phyloP scores from a whole-genome alignment of 495 filamentous ascomycete genomes.

The Penicillium silybi region DNA sequence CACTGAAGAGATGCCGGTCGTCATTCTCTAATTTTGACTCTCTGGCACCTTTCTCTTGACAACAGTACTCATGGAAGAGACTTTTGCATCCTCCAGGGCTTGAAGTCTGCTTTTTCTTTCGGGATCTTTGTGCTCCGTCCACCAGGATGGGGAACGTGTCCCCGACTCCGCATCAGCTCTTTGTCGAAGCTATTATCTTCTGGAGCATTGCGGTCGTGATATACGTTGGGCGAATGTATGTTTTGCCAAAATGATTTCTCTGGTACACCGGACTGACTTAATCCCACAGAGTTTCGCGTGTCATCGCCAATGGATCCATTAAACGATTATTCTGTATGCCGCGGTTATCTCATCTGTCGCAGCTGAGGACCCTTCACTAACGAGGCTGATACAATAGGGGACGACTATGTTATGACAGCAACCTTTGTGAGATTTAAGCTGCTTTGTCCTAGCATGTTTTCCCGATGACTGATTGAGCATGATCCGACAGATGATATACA shows the following conservation, averaged over 20 bases:
- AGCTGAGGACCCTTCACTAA: constrained; percentile 7
- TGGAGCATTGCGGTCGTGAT: constrained; percentile 32
- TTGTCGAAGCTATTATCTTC: constrained; percentile 31
- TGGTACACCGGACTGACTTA: constrained; percentile 7
- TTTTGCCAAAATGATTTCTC: background rate
- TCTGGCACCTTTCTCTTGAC: background rate
- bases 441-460: background rate
- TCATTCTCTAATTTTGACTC: background rate
- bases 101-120: background rate
- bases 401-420: constrained; percentile 57
- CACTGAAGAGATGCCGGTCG: background rate
- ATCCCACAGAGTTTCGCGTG: constrained; percentile 25
- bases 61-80: background rate
- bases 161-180: constrained; percentile 30
- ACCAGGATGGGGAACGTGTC: constrained; percentile 33
- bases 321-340: constrained; percentile 35
- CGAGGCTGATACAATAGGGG: constrained; percentile 16
- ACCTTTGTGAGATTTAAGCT: constrained; percentile 41
- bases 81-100: background rate
- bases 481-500: constrained; percentile 44
- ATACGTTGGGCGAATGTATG: constrained; percentile 33
- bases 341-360: background rate
- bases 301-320: constrained; percentile 30
- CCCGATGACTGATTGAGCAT: background rate
- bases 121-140: constrained; percentile 3